Percentiles rank a stretch among this genome's conserved stretches.
phyloP scores from a whole-genome alignment of 192 early-diverging fungal species.

The Coemansia sp. region DNA sequence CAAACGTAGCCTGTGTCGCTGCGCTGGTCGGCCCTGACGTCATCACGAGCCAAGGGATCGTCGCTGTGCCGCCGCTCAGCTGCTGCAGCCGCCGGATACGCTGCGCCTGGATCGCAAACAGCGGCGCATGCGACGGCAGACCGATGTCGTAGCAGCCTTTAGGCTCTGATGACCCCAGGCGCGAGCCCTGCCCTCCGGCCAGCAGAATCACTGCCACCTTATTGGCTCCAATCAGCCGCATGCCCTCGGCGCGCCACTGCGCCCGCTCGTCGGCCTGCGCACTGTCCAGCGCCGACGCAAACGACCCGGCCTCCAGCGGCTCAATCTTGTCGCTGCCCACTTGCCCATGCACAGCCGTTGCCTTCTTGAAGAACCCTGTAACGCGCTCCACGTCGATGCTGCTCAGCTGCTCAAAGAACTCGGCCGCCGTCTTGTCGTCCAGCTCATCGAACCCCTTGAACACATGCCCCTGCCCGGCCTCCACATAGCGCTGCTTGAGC shows the following conservation, averaged over 20 bases:
- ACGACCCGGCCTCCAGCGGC: conserved; percentile 73
- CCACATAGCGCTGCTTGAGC: conserved; percentile 64
- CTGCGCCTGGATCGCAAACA: conserved; percentile 95
- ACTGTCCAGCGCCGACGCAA: conserved; percentile 62
- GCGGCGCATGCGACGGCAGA: conserved; percentile 80
- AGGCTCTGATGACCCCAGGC: conserved; percentile 77
- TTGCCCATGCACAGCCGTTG: conserved; percentile 54
- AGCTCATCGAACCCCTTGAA: conserved; percentile 80
- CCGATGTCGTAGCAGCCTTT: conserved; percentile 96
- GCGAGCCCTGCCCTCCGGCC: conserved; percentile 86
- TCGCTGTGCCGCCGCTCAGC: conserved; percentile 49
- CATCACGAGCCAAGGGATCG: conserved; percentile 99
- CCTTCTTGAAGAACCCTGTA: conserved; percentile 80
- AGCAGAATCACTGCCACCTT: conserved; percentile 95
- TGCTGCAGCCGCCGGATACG: conserved; percentile 85
- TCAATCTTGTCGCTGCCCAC: conserved; percentile 58
- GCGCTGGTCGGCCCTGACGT: conserved; percentile 89
- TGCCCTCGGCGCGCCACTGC: conserved; percentile 72
- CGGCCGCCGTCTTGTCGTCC: conserved; percentile 54
- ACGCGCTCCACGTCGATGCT: conserved; percentile 75
- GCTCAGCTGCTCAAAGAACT: conserved; percentile 66
- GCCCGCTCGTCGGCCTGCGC: conserved; percentile 55
- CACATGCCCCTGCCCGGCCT: conserved; percentile 83
- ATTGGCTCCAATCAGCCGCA: conserved; percentile 76
- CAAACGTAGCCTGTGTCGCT: conserved; percentile 79